phyloP scores from a whole-genome alignment of 2,329 filamentous ascomycete species.

The Fonsecaea erecta region DNA sequence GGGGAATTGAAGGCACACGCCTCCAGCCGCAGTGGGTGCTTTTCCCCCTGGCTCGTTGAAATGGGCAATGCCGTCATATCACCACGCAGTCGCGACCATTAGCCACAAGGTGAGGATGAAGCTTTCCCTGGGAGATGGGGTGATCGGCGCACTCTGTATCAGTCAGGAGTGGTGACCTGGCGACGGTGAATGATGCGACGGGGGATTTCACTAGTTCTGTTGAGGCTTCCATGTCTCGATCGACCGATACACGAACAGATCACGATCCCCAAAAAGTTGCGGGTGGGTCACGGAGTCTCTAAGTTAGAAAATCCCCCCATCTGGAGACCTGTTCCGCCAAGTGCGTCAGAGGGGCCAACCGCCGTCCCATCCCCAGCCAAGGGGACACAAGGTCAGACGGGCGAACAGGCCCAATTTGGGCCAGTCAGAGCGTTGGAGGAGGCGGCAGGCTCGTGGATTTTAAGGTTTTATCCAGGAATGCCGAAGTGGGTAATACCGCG shows the following conservation, averaged over 20 bases:
- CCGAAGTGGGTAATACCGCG: neutral
- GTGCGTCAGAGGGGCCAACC: neutral
- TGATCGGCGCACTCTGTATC: conserved; percentile 5
- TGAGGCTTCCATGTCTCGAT: conserved; percentile 11
- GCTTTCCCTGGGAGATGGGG: neutral
- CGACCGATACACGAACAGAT: conserved; percentile 31
- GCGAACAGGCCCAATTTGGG: neutral
- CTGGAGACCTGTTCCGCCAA: neutral
- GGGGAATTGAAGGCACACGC: neutral
- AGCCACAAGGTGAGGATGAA: neutral
- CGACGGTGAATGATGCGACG: neutral
- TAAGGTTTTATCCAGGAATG: neutral
- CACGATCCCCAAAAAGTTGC: conserved; percentile 15
- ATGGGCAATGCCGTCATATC: neutral
- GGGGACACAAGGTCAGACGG: neutral
- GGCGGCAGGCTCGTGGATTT: conserved; percentile 3
- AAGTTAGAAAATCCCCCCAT: neutral
- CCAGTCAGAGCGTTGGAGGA: neutral
- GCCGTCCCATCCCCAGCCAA: neutral
- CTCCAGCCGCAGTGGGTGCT: neutral
- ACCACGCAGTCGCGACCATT: neutral
- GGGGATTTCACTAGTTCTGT: neutral
- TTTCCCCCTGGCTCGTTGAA: neutral
- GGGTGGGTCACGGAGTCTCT: conserved; percentile 4
- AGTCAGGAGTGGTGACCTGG: conserved; percentile 7